A percentile compares a stretch with the other conserved stretches of the same genome.
Conservation (phyloP, 306 rosid genomes). For the Erythrophleum fordii region DNA sequence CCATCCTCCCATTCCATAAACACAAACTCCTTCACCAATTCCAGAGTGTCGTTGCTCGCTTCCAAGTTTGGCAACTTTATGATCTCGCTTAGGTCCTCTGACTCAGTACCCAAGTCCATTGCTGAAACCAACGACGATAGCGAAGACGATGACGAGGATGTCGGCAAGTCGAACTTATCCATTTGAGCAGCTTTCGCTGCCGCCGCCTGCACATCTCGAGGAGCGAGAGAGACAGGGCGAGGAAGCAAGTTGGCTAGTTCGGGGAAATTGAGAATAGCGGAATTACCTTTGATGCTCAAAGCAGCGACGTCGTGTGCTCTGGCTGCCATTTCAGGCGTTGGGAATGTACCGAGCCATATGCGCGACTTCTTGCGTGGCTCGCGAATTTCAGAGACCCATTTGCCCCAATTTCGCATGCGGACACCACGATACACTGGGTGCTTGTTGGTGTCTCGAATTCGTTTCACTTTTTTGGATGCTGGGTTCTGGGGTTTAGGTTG, state of each 20-base stretch:
- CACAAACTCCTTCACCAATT: constrained; percentile 58
- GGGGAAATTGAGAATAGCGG: constrained; percentile 87
- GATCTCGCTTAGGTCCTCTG: constrained; percentile 75
- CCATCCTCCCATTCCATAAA: constrained; percentile 58
- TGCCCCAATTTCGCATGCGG: constrained; percentile 79
- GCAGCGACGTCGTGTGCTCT: constrained; percentile 84
- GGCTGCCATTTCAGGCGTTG: constrained; percentile 78
- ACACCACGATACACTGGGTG: constrained; percentile 71
- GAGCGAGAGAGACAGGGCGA: constrained; percentile 69
- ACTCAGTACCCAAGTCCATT: constrained; percentile 40
- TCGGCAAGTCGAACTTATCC: constrained; percentile 42
- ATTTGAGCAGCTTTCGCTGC: constrained; percentile 83
- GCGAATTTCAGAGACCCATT: constrained; percentile 84
- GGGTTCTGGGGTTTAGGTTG: neutral
- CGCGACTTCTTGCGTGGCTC: constrained; percentile 81
- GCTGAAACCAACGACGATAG: constrained; percentile 43
- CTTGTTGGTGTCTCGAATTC: constrained; percentile 59
- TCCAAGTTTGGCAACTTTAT: constrained; percentile 74
- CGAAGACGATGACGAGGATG: constrained; percentile 22
- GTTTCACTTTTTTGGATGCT: constrained; percentile 35
- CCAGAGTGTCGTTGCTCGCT: constrained; percentile 45
- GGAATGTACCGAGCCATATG: constrained; percentile 81
- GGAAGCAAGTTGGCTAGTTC: constrained; percentile 67
- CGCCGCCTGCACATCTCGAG: constrained; percentile 83
- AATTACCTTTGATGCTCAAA: constrained; percentile 69